phyloP scores from a whole-genome alignment of 164 flowering plant species.

The Paratinospora sagittata region DNA sequence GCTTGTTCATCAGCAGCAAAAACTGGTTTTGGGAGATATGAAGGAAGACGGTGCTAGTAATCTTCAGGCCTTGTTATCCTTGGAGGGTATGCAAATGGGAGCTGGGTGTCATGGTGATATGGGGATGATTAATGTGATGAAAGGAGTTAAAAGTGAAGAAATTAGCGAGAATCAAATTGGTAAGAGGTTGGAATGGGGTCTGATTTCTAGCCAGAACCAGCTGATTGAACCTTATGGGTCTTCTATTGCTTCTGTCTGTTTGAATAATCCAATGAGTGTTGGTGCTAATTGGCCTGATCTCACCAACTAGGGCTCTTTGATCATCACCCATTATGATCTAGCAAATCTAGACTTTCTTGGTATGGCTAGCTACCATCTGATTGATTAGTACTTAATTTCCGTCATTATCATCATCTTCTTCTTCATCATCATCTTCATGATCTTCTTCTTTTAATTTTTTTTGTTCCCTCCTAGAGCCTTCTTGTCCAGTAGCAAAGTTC shows the following conservation, averaged over 20 bases:
- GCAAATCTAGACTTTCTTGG: not conserved
- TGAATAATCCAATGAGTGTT: conserved; percentile 29
- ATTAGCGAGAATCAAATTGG: conserved; percentile 11
- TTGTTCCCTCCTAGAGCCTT: too few relatives aligned
- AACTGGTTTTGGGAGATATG: too few relatives aligned
- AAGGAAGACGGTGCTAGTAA: conserved; percentile 14
- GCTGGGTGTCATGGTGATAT: conserved; percentile 6
- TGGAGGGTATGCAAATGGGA: conserved; percentile 31
- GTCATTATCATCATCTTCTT: not conserved
- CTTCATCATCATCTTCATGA: too few relatives aligned
- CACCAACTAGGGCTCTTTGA: conserved; percentile 10
- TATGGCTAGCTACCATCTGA: conserved; percentile 3
- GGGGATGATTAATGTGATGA: conserved; percentile 13
- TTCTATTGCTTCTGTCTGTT: conserved; percentile 38
- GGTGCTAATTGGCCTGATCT: conserved; percentile 23
- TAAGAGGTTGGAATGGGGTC: conserved; percentile 17
- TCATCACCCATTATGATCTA: not conserved
- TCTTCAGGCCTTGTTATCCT: conserved; percentile 33
- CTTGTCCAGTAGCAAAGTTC: too few relatives aligned
- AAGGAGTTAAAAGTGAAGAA: conserved; percentile 41
- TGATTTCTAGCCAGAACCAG: conserved; percentile 28
- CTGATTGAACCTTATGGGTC: conserved; percentile 27
- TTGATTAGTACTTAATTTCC: not conserved
- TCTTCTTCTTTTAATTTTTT: too few relatives aligned
- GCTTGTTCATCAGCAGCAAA: conserved; percentile 14